Evolutionary conservation across 2,329 filamentous ascomycete genomes (phyloP).

Genomic region (Pyricularia grisea): DNA sequence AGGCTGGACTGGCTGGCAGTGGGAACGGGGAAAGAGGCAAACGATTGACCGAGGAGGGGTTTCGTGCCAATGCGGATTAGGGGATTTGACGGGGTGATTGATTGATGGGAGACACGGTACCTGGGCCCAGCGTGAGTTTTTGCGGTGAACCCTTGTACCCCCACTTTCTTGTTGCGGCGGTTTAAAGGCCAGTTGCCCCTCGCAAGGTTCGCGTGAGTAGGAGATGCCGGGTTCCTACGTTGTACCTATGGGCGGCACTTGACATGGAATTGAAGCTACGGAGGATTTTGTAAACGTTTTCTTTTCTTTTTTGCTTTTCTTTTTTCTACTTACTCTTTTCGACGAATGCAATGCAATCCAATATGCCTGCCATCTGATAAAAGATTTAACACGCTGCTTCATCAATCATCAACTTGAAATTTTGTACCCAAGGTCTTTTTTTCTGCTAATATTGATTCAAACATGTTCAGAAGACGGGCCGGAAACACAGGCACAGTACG

Average conservation of each 20-base stretch:
- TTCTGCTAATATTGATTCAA: not conserved
- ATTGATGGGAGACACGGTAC: not conserved
- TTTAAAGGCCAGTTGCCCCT: not conserved
- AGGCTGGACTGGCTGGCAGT: not conserved
- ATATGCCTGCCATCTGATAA: not conserved
- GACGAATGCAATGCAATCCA: not conserved
- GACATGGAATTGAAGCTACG: no score
- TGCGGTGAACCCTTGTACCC: not conserved
- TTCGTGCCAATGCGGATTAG: not conserved
- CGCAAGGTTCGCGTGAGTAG: not conserved
- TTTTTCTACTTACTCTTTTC: not conserved
- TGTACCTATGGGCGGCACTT: not conserved
- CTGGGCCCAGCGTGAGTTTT: not conserved
- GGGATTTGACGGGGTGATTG: not conserved
- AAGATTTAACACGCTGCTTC: not conserved
- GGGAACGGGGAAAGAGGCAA: not conserved
- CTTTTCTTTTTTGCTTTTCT: no score
- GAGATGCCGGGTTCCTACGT: not conserved
- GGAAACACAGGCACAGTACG: not conserved
- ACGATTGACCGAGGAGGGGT: not conserved
- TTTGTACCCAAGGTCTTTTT: not conserved
- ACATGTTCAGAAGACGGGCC: not conserved
- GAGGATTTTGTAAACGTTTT: no score
- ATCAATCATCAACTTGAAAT: not conserved
- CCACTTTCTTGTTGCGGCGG: not conserved